Conservation (phyloP, 306 rosid genomes). For the Medicago arabica region DNA sequence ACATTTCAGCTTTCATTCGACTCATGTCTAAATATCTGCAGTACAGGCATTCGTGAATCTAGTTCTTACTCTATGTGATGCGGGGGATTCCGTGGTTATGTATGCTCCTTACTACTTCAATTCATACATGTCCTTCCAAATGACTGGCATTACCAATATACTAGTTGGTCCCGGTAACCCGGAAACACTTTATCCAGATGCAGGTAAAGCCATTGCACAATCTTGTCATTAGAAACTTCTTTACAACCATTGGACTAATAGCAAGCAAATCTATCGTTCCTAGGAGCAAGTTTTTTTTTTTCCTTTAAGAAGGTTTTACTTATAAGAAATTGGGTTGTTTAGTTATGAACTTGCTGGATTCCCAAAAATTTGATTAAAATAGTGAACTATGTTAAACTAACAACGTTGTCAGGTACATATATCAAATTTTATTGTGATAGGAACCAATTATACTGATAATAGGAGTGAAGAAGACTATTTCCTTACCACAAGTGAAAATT, state of each 20-base stretch:
- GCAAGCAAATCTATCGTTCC: background rate
- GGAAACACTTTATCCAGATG: constrained; percentile 84
- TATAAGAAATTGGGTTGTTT: no score
- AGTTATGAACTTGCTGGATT: no score
- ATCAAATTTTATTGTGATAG: no score
- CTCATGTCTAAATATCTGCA: constrained; percentile 42
- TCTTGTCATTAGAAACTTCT: constrained; percentile 17
- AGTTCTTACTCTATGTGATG: constrained; percentile 94
- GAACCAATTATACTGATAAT: no score
- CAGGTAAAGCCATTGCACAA: constrained; percentile 56
- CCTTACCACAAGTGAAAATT: no score
- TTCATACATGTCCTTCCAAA: constrained; percentile 90
- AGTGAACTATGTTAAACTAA: no score
- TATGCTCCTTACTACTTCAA: constrained; percentile 97
- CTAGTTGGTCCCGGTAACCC: constrained; percentile 84
- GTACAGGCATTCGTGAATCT: constrained; percentile 96
- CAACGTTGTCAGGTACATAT: no score
- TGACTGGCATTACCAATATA: constrained; percentile 91
- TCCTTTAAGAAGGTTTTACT: no score
- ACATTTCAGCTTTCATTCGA: constrained; percentile 37
- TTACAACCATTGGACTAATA: constrained; percentile 3
- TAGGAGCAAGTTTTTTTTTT: background rate
- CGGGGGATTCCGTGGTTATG: constrained; percentile 89
- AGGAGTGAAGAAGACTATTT: no score
- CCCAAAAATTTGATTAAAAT: no score